Evolutionary conservation across 257 asterid species (phyloP).

Genomic region (Solanum medicagineum): DNA sequence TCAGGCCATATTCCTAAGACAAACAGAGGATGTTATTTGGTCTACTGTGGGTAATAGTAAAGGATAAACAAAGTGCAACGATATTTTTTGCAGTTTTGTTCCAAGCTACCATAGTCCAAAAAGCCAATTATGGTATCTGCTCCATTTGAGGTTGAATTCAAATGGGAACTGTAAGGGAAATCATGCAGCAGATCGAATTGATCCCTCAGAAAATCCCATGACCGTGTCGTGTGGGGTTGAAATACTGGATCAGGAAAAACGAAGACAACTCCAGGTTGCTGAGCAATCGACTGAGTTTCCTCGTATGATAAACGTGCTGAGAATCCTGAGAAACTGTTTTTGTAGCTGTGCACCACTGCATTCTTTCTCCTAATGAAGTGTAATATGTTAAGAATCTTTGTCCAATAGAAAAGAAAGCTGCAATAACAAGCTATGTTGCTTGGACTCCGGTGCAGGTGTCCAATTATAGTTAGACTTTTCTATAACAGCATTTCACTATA

Average conservation of each 20-base stretch:
- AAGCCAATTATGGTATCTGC: not conserved
- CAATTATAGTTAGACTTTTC: too few species aligned
- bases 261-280: conserved; percentile 61
- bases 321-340: conserved; percentile 55
- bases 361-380: conserved; percentile 35
- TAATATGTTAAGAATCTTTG: not conserved
- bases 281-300: conserved; percentile 45
- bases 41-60: not conserved
- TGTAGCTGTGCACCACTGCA: conserved; percentile 44
- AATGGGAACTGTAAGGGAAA: not conserved
- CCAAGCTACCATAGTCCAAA: not conserved
- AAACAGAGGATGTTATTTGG: not conserved
- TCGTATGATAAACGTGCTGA: conserved; percentile 50
- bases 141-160: not conserved
- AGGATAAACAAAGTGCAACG: not conserved
- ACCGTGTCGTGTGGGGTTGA: conserved; percentile 33
- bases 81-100: not conserved
- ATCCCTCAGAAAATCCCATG: conserved; percentile 1
- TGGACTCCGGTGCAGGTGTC: not conserved
- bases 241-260: conserved; percentile 70
- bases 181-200: not conserved
- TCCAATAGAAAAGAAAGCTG: not conserved
- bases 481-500: not conserved
- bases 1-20: conserved; percentile 85
- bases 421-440: not conserved